These are phyloP conservation scores for Kickxella alabastrina DNA, from an alignment of 192 early-diverging fungal genomes.

Conservation along the genomic window DNA sequence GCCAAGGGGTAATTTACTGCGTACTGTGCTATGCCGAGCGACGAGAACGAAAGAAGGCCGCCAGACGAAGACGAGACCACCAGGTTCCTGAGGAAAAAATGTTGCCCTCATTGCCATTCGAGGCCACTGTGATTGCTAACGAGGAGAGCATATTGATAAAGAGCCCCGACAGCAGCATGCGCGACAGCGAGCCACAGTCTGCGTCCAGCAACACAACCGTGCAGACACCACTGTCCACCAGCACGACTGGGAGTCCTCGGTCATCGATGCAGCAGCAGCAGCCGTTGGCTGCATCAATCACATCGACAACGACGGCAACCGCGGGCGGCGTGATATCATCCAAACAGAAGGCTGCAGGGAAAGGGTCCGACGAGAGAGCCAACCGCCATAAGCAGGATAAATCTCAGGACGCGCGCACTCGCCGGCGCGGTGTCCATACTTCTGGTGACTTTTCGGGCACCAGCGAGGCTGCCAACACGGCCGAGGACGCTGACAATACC, in stretches of 20 bases:
- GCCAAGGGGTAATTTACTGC: slow-evolving; percentile 72
- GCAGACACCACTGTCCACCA: slow-evolving; percentile 3
- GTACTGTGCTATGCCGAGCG: slow-evolving; percentile 67
- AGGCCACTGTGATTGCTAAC: slow-evolving; percentile 11
- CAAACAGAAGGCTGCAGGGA: not conserved
- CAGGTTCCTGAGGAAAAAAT: slow-evolving; percentile 44
- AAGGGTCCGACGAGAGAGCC: not conserved
- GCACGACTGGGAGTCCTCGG: not conserved
- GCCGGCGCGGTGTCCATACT: slow-evolving; percentile 22
- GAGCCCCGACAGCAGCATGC: not conserved
- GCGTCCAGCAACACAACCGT: not conserved
- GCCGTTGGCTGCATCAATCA: no score
- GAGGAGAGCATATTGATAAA: slow-evolving; percentile 1
- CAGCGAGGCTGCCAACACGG: not conserved
- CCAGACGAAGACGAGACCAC: slow-evolving; percentile 51
- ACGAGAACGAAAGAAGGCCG: slow-evolving; percentile 61
- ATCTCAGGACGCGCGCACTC: slow-evolving; percentile 6
- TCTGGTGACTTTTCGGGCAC: slow-evolving; percentile 15
- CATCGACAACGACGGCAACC: slow-evolving; percentile 1
- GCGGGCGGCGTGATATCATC: slow-evolving; percentile 1
- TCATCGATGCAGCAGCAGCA: not conserved
- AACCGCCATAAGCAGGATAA: not conserved
- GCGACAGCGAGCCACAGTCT: not conserved
- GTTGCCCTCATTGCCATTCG: slow-evolving; percentile 44
- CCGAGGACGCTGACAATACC: not conserved